Evolutionary conservation across 306 rosid species (phyloP), one percentile per base, ranked within the genome.

Genomic region (Vigna trinervia): DNA sequence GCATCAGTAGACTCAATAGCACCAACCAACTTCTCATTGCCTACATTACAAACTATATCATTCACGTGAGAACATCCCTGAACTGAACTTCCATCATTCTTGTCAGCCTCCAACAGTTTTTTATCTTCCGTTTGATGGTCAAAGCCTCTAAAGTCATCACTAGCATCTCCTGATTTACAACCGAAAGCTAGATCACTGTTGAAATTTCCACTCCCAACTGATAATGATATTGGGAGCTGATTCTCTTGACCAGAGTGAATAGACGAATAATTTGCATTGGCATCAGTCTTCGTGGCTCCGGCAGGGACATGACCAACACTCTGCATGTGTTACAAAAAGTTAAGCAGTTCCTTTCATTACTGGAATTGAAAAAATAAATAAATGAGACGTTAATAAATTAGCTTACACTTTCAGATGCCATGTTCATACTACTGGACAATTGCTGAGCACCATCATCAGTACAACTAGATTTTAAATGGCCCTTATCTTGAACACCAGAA

Each of bases 381-480:
- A 45, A 51, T n/a, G 20, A 43, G 52, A 71, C 74, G 26, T 50
- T 51, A n/a, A 46, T 65, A 73, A 30, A 74, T 43, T 69, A 66
- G 83, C 97, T 88, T 88, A 92, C 97, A 72, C 71, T 73, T 76
- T 67, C 86, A 64, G 83, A 66, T 56, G 81, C 82, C 80, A 74
- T 53, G 75, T 71, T 72, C 74, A 71, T 60, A 82, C 73, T 79
- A 52, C 82, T 47, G 61, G 84, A 69, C 45, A 85, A 22, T 60
- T 62, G 87, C 84, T 69, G 71, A 75, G 74, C 81, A 58, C 69
- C 87, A 76, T 69, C 85, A 43, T 69, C 85, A 43, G 74, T 41
- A 69, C 43, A 88, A 79, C 63, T 58, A 75, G 86, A 81, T 64
- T 80, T 82, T 51, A 70, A 38, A 53, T 78, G 60, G 78, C 51